A percentile compares a stretch with the other conserved stretches of the same genome.
Evolutionary conservation across 2,329 filamentous ascomycete species (phyloP).

Genomic region (Biscogniauxia sp.): DNA sequence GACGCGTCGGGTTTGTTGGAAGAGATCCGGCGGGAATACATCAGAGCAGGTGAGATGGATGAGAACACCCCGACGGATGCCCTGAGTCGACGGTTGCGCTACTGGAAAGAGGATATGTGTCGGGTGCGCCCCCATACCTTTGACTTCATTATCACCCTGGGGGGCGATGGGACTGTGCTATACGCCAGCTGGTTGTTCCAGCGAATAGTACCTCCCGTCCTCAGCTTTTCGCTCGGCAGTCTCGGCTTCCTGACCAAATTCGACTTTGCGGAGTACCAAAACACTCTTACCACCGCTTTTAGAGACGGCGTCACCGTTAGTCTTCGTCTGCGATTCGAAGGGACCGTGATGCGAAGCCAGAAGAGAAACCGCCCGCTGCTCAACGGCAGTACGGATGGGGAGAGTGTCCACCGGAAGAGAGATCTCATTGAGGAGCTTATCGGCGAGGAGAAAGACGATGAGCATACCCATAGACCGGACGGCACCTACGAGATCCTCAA

Average conservation of each 20-base stretch:
- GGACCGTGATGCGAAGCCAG: slow-evolving; percentile 83
- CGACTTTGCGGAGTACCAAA: slow-evolving; percentile 74
- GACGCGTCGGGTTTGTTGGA: slow-evolving; percentile 66
- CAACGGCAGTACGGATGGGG: slow-evolving; percentile 28
- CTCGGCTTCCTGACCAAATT: slow-evolving; percentile 96
- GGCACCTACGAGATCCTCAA: slow-evolving; percentile 89
- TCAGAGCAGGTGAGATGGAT: slow-evolving; percentile 34
- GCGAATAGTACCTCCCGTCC: slow-evolving; percentile 85
- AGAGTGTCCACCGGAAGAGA: slow-evolving; percentile 43
- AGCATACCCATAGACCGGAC: slow-evolving; percentile 81
- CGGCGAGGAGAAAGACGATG: slow-evolving; percentile 79
- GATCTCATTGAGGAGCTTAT: slow-evolving; percentile 89
- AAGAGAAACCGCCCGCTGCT: slow-evolving; percentile 37
- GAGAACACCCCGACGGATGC: slow-evolving; percentile 34
- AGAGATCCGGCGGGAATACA: slow-evolving; percentile 51
- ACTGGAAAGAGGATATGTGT: slow-evolving; percentile 82
- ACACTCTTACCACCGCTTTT: slow-evolving; percentile 70
- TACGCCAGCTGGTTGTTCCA: slow-evolving; percentile 98
- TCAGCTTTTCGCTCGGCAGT: slow-evolving; percentile 88
- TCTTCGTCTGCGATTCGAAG: slow-evolving; percentile 84
- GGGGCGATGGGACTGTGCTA: slow-evolving; percentile 94
- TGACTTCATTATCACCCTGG: slow-evolving; percentile 89
- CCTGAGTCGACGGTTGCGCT: slow-evolving; percentile 60
- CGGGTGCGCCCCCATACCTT: slow-evolving; percentile 77
- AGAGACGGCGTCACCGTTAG: slow-evolving; percentile 84